A percentile compares a stretch with the other conserved stretches of the same genome.
phyloP scores from a whole-genome alignment of 2,329 filamentous ascomycete species.

The Pseudogymnoascus sp. region DNA sequence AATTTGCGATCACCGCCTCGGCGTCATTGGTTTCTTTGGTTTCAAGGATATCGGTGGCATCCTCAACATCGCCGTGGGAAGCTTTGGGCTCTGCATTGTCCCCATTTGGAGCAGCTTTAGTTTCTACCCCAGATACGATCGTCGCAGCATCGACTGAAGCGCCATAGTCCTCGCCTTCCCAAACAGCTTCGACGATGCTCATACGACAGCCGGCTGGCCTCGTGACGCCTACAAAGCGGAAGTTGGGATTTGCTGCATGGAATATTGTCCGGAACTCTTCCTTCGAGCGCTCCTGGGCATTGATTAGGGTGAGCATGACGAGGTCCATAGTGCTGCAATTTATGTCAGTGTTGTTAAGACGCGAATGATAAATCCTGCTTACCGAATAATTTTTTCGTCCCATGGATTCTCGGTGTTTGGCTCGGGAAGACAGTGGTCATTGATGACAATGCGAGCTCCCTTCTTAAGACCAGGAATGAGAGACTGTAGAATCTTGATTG shows the following conservation, averaged over 20 bases:
- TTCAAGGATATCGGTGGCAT: not conserved
- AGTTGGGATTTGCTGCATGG: constrained; percentile 33
- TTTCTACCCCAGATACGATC: not conserved
- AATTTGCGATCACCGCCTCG: not conserved
- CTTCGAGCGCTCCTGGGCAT: constrained; percentile 43
- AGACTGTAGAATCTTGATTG: constrained; percentile 36
- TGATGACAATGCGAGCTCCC: constrained; percentile 37
- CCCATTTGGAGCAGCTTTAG: not conserved
- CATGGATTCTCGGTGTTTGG: constrained; percentile 33
- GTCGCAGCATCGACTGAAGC: not conserved
- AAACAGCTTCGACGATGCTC: constrained; percentile 42
- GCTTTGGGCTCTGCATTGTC: not conserved
- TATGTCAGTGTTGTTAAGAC: not conserved
- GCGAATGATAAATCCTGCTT: constrained; percentile 16
- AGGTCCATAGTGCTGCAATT: constrained; percentile 38
- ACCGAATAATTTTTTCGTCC: constrained; percentile 38
- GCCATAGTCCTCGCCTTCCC: constrained; percentile 29
- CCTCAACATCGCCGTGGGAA: not conserved
- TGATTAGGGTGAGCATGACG: constrained; percentile 44
- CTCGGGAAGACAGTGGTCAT: constrained; percentile 38
- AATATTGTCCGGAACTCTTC: constrained; percentile 41
- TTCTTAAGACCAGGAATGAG: constrained; percentile 48
- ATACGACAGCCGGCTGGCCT: constrained; percentile 37
- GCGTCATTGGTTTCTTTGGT: not conserved
- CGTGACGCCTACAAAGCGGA: constrained; percentile 37